Evolutionary conservation across 2,329 filamentous ascomycete species (phyloP), one percentile per base, ranked within the genome.

Genomic region (Aspergillus intermedius): DNA sequence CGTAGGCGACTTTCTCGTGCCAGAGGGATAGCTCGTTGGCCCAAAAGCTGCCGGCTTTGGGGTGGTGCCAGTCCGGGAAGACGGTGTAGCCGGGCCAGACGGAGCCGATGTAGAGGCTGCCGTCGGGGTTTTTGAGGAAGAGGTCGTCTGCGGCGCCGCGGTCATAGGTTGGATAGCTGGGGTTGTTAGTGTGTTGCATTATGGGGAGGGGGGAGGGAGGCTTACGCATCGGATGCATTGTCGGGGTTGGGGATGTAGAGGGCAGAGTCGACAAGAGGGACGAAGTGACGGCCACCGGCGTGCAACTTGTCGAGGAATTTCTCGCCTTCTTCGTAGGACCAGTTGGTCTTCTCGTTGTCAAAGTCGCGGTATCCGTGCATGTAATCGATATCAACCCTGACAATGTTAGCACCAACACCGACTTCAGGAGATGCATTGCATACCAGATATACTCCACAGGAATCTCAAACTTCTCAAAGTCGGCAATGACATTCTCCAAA

Each of bases 161-260:
- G 3, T 70, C 70, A 55, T 78, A 82, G 0, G 73, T 70, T 9
- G 69, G 68, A 54, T 81, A 80, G 0, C 82, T 68, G 55, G 30
- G 30, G 23, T 8, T 35, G 30, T 15, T 35, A 21, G n/a, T n/a
- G 4, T 40, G 22, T 6, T 17, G 13, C 15, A 4, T 7, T 17
- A n/a, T 35, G 15, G n/a, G 12, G 21, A 22, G 7, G 2, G 15
- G n/a, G 8, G 34, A n/a, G n/a, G n/a, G 13, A n/a, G 1, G 73
- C 71, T 61, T 82, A 87, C 41, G 74, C 75, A 64, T 89, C 86
- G 34, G 74, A 80, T 1, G 74, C 73, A 59, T 89, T 86, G n/a
- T 79, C 70, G 0, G 84, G 83, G 56, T 88, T 85, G 0, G 86
- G 86, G 22, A 81, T 79, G 61, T 90, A 90, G 48, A 87, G 85